Base-by-base conservation (phyloP, 2,329 filamentous ascomycete species). In the Aspergillus intermedius region DNA sequence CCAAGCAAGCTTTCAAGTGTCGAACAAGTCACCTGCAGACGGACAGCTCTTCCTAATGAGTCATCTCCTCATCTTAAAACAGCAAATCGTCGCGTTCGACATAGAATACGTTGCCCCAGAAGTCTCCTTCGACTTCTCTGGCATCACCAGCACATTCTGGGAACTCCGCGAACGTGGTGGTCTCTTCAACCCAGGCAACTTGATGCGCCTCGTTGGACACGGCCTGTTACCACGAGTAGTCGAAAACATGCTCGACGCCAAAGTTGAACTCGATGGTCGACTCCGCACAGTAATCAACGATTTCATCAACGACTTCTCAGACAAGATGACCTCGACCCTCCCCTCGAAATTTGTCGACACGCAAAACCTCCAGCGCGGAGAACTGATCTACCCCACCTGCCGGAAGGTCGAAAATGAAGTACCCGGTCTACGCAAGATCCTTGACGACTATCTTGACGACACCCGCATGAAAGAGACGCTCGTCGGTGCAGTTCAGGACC, bases 61-160 rank as follows among this genome's bases (percentile, higher is more conserved):
- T 59, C 95, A 98, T 65, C 79, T 98, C 2, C 84, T 98, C 44
- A 85, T 96, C 44, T 80, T 98, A 45, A 97, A 97, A 69, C 94
- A 96, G 64, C 88, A 96, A 65, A 87, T 98, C 45, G 84, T 98
- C 22, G 91, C 91, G 8, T 90, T 98, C 53, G 93, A 98, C 71
- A 96, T 98, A 56, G 91, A 86, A 63, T 86, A 79, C 59, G 79
- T 84, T 17, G 78, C 80, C 2, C 81, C 82, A 3, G 82, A 86
- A 53, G 73, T 85, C 43, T 77, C 78, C 12, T 77, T 86, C 62
- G 82, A 86, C 66, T 84, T 86, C 63, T 82, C 80, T n/a, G 77
- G 75, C 44, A 71, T 85, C 10, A 81, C 80, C 4, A 80, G 74
- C 54, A 84, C 83, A 1, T 86, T 86, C 66, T 84, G 80, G 74